Conservation (phyloP, 371 early-diverging fungal species). For the Rhizopus microsporus region DNA sequence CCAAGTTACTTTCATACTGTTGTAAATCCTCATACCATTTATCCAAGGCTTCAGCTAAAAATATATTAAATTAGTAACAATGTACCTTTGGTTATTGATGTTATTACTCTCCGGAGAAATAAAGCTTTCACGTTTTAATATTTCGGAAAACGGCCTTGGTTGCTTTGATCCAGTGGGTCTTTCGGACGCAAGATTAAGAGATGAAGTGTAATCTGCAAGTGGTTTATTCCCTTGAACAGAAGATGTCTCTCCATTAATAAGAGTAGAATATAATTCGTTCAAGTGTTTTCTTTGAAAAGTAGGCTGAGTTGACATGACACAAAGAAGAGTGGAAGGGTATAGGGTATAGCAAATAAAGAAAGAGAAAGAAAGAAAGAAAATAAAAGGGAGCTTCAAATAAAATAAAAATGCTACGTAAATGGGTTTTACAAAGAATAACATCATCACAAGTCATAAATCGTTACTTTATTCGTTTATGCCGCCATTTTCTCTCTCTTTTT, state of each 20-base stretch:
- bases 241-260: slow-evolving; percentile 10
- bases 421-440: not conserved
- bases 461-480: no score
- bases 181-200: slow-evolving; percentile 1
- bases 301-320: slow-evolving; percentile 9
- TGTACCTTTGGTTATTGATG: not conserved
- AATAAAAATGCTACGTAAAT: not conserved
- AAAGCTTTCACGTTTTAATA: slow-evolving; percentile 37
- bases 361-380: not conserved
- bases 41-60: slow-evolving; percentile 76
- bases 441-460: not conserved
- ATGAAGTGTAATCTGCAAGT: not conserved
- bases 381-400: slow-evolving; percentile 3
- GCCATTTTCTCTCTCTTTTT: no score
- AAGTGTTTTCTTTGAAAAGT: slow-evolving; percentile 14
- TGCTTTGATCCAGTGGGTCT: not conserved
- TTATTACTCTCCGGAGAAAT: slow-evolving; percentile 44
- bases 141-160: slow-evolving; percentile 28
- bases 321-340: no score
- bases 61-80: not conserved
- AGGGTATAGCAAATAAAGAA: not conserved
- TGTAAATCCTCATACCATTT: slow-evolving; percentile 89
- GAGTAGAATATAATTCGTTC: slow-evolving; percentile 15
- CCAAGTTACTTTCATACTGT: slow-evolving; percentile 88
- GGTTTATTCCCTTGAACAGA: not conserved